A percentile compares a stretch with the other conserved stretches of the same genome.
Evolutionary conservation across 371 early-diverging fungal genomes (phyloP).

Genomic region (Coemansia sp.): DNA sequence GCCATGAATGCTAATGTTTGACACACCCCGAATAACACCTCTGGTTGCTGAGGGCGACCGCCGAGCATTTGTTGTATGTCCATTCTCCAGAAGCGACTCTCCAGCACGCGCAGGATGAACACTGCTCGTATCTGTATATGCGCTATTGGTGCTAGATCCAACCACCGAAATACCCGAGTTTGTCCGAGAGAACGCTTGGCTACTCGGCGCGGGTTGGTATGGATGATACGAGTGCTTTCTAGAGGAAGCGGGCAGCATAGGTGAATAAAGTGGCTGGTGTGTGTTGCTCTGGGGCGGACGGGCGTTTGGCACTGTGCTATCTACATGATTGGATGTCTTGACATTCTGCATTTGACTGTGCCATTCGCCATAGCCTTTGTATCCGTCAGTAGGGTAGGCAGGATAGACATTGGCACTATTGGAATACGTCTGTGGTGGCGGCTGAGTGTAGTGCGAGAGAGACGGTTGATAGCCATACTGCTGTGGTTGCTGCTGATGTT

Average conservation of each 20-base stretch:
- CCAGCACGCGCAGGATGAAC: not conserved
- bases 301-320: not conserved
- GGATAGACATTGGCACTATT: conserved; percentile 8
- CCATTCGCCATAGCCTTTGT: conserved; percentile 24
- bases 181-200: not conserved
- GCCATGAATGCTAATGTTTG: conserved; percentile 12
- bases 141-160: conserved; percentile 5
- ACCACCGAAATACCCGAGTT: not conserved
- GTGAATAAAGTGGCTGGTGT: not conserved
- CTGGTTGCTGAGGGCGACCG: conserved; percentile 38
- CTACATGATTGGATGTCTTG: not conserved
- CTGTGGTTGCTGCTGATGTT: conserved; percentile 2
- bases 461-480: conserved; percentile 16
- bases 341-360: conserved; percentile 15
- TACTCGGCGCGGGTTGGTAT: not conserved
- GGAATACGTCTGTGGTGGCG: conserved; percentile 10
- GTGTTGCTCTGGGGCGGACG: not conserved
- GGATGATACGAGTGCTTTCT: not conserved
- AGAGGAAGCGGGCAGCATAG: not conserved
- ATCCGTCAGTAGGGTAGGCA: conserved; percentile 12
- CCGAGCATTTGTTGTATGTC: conserved; percentile 12
- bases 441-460: conserved; percentile 8
- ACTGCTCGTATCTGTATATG: conserved; percentile 3
- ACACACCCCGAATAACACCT: conserved; percentile 24
- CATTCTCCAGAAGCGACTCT: not conserved